Percentiles rank a stretch among this genome's conserved stretches.
Conservation (phyloP, 192 early-diverging fungal genomes). For the Backusella australiensis region DNA sequence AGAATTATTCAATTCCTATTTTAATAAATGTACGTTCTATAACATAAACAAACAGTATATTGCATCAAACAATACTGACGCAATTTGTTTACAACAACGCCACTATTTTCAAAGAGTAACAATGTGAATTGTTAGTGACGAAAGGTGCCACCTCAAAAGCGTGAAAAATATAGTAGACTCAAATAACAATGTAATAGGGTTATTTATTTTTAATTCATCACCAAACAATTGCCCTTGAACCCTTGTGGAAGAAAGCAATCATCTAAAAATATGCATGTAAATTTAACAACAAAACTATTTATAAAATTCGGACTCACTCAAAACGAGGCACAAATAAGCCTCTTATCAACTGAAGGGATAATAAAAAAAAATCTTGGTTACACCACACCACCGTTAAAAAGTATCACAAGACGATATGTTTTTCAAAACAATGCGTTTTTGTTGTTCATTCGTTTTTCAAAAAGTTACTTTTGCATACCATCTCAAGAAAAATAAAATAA, state of each 20-base stretch:
- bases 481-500: not conserved
- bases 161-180: too few relatives aligned
- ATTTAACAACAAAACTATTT: constrained; percentile 6
- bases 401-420: not conserved
- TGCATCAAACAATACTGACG: not conserved
- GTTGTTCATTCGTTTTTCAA: not conserved
- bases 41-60: not conserved
- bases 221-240: not conserved
- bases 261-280: not conserved
- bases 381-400: not conserved
- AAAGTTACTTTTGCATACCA: not conserved
- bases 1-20: not conserved
- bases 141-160: too few relatives aligned
- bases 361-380: not conserved
- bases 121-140: too few relatives aligned
- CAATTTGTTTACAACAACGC: not conserved
- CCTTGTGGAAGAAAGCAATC: not conserved
- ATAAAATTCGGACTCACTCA: not conserved
- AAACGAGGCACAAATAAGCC: constrained; percentile 4
- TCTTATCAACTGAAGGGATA: not conserved
- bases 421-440: not conserved
- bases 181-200: too few relatives aligned
- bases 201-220: not conserved
- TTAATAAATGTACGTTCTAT: not conserved
- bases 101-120: not conserved